Evolutionary conservation across 805 yeast genomes (phyloP).

Genomic region (Wilhelminamyces savonicus): DNA sequence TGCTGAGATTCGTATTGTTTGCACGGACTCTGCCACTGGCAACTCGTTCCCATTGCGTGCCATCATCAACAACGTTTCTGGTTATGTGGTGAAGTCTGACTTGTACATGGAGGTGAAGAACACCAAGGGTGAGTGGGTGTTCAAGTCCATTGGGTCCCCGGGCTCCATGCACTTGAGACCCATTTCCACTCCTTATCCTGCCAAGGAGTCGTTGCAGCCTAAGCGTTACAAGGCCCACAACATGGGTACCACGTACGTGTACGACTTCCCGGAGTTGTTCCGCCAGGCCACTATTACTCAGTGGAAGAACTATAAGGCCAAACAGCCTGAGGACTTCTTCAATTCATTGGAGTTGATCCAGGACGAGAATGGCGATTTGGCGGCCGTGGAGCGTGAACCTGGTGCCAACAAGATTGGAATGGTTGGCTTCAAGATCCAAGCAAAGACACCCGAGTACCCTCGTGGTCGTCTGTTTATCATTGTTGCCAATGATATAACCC

Average conservation of each 20-base stretch:
- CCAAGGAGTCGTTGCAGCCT: constrained; percentile 96
- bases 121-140: constrained; percentile 91
- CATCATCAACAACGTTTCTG: constrained; percentile 91
- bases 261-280: constrained; percentile 98
- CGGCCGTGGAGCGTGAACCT: constrained; percentile 90
- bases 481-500: constrained; percentile 96
- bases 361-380: constrained; percentile 67
- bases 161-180: constrained; percentile 98
- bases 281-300: constrained; percentile 81
- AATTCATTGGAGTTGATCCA: constrained; percentile 78
- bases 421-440: constrained; percentile 91
- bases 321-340: constrained; percentile 73
- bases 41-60: constrained; percentile 95
- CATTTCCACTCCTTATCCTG: constrained; percentile 93
- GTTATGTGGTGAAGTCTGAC: constrained; percentile 94
- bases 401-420: constrained; percentile 95
- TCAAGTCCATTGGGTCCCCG: constrained; percentile 90
- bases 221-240: constrained; percentile 97
- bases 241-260: constrained; percentile 97
- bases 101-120: constrained; percentile 92
- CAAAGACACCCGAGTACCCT: constrained; percentile 96
- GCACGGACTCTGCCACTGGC: constrained; percentile 83
- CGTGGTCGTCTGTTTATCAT: constrained; percentile 89
- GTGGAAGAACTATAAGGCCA: constrained; percentile 69
- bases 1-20: constrained; percentile 95